Conservation (phyloP, 176 grass and related monocot genomes). For the Avena sativa region DNA sequence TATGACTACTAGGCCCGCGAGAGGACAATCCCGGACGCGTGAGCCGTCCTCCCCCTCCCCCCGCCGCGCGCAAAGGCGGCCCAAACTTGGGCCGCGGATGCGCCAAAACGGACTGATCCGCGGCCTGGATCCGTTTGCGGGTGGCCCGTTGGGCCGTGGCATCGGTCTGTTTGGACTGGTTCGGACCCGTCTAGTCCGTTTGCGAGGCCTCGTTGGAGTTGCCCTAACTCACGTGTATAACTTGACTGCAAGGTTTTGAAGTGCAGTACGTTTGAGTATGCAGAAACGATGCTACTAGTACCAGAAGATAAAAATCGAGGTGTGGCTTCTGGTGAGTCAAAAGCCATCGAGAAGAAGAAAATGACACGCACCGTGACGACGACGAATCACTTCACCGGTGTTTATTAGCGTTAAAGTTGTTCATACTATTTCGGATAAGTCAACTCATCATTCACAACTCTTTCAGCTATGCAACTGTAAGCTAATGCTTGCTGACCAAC, state of each 20-base stretch:
- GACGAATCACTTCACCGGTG: neutral
- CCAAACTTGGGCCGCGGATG: no score
- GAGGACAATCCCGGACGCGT: no score
- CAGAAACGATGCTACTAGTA: neutral
- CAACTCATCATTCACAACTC: conserved; percentile 38
- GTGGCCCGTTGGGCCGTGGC: no score
- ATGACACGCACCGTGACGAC: neutral
- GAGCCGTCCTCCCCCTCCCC: no score
- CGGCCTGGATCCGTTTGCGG: no score
- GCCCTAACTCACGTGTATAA: no score
- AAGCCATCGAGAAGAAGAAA: conserved; percentile 11
- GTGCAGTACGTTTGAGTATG: neutral
- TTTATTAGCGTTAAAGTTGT: neutral
- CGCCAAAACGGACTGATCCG: no score
- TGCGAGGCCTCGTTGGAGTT: no score
- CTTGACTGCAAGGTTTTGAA: neutral
- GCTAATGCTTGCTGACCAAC: conserved; percentile 40
- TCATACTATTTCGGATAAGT: conserved; percentile 52
- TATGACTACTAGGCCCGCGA: no score
- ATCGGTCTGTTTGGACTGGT: no score
- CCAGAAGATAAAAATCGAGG: neutral
- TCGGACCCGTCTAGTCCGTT: no score
- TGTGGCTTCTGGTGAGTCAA: conserved; percentile 10
- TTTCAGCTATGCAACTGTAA: neutral
- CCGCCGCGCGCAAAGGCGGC: no score